These are phyloP conservation scores for Russula compacta DNA, from an alignment of 768 basidiomycete genomes.

Conservation along the genomic window DNA sequence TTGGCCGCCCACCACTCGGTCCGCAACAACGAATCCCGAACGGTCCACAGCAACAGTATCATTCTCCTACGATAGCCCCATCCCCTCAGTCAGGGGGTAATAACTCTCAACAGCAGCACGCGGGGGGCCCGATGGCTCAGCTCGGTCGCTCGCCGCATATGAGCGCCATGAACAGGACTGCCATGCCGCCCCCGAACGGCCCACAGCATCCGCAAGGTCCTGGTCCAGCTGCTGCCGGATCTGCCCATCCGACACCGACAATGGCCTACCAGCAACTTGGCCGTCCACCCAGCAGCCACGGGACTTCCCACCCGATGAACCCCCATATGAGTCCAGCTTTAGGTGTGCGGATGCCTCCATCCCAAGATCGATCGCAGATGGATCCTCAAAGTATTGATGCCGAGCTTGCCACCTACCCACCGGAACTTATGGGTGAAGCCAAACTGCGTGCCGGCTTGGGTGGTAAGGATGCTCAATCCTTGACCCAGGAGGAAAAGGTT, in stretches of 20 bases:
- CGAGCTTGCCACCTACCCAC: conserved; percentile 38
- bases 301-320: conserved; percentile 31
- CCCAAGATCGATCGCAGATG: conserved; percentile 18
- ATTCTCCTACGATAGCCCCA: conserved; percentile 55
- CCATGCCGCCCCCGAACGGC: conserved; percentile 44
- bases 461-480: conserved; percentile 37
- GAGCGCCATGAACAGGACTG: conserved; percentile 29
- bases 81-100: conserved; percentile 42
- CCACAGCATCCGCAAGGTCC: conserved; percentile 31
- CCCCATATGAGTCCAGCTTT: conserved; percentile 52
- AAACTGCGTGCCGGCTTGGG: conserved; percentile 36
- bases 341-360: conserved; percentile 37
- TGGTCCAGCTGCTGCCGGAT: conserved; percentile 25
- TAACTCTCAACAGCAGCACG: conserved; percentile 26
- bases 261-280: conserved; percentile 36
- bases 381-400: conserved; percentile 27
- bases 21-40: conserved; percentile 39
- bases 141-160: conserved; percentile 48
- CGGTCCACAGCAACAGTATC: conserved; percentile 45
- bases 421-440: conserved; percentile 26
- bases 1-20: conserved; percentile 27
- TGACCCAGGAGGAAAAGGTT: conserved; percentile 57
- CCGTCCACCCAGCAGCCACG: conserved; percentile 54
- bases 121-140: conserved; percentile 36
- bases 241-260: conserved; percentile 33